Evolutionary conservation across 495 filamentous ascomycete genomes (phyloP).

Genomic region (Amphirosellinia nigrospora): DNA sequence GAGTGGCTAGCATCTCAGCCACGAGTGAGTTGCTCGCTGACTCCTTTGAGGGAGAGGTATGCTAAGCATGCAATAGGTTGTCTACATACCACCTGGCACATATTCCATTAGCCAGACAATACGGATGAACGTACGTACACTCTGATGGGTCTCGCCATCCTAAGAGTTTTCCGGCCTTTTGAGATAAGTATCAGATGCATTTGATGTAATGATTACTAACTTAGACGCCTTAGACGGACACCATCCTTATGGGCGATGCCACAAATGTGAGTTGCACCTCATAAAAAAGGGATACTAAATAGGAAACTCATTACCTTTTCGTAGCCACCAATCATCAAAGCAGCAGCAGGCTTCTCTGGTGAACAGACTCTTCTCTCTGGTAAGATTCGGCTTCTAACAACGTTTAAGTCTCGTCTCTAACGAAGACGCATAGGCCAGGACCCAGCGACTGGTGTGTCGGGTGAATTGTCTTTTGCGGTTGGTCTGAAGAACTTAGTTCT

Average conservation of each 20-base stretch:
- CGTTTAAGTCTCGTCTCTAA: constrained; percentile 50
- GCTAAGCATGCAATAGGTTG: constrained; percentile 43
- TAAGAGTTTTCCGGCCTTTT: neutral
- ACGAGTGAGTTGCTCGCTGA: constrained; percentile 31
- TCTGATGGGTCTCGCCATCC: neutral
- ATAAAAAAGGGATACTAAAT: neutral
- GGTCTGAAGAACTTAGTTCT: constrained; percentile 73
- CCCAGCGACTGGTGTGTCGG: constrained; percentile 29
- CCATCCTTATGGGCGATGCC: constrained; percentile 70
- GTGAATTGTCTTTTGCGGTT: constrained; percentile 61
- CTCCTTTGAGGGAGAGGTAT: neutral
- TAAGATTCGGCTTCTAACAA: constrained; percentile 32
- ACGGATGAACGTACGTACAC: constrained; percentile 43
- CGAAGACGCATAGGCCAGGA: constrained; percentile 24
- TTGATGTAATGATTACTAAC: neutral
- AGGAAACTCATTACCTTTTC: neutral
- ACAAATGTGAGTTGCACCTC: constrained; percentile 54
- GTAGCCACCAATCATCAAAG: constrained; percentile 63
- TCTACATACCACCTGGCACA: constrained; percentile 70
- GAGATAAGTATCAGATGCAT: no score
- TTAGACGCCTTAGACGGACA: constrained; percentile 46
- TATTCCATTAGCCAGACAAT: constrained; percentile 66
- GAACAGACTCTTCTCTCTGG: constrained; percentile 40
- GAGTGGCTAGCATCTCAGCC: constrained; percentile 53
- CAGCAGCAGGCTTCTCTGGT: constrained; percentile 53